phyloP scores from a whole-genome alignment of 768 basidiomycete genomes.

The Mycena amicta region DNA sequence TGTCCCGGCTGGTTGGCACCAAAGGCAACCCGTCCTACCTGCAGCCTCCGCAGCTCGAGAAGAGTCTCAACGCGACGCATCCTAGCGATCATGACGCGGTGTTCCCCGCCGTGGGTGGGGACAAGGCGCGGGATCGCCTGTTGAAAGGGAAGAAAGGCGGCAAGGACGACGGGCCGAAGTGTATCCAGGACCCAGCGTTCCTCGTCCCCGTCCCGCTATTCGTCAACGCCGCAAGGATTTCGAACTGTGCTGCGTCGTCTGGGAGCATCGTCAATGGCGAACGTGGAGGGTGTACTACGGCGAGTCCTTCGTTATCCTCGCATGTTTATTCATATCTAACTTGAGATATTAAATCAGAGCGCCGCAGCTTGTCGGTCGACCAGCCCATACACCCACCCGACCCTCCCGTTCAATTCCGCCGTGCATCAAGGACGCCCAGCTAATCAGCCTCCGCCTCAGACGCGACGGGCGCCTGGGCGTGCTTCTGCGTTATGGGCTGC shows the following conservation, averaged over 20 bases:
- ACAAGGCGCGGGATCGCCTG: neutral
- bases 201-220: neutral
- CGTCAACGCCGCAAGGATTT: neutral
- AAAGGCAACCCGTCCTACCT: neutral
- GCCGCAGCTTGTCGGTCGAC: neutral
- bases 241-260: neutral
- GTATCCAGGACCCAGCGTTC: neutral
- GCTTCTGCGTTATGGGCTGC: neutral
- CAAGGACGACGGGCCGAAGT: neutral
- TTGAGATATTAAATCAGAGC: neutral
- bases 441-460: neutral
- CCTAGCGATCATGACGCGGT: neutral
- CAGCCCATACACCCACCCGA: neutral
- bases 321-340: neutral
- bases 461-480: neutral
- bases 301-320: neutral
- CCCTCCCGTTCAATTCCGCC: neutral
- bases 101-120: neutral
- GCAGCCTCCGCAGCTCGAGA: neutral
- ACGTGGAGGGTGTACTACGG: neutral
- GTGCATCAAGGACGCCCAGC: neutral
- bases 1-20: neutral
- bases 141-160: neutral
- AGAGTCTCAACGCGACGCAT: neutral
- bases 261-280: neutral